phyloP scores from a whole-genome alignment of 208 protist species.

The Trypanosoma congolense region DNA sequence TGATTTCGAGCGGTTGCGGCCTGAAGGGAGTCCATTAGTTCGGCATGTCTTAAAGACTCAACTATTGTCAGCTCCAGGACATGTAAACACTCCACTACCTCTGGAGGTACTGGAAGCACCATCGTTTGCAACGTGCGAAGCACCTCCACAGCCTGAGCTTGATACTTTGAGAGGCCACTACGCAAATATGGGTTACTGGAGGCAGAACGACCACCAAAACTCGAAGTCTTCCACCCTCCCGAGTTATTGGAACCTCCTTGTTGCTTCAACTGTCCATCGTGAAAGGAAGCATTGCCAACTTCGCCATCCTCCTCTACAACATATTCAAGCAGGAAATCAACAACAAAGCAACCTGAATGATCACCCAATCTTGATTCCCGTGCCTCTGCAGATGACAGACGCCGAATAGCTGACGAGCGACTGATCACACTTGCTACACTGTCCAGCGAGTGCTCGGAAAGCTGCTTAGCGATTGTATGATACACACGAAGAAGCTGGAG shows the following conservation, averaged over 20 bases:
- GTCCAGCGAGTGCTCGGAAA: conserved; percentile 44
- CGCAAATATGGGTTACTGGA: conserved; percentile 14
- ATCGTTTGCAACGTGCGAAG: conserved; percentile 35
- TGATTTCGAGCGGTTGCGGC: too few species aligned
- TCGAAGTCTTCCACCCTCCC: not conserved
- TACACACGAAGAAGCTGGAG: conserved; percentile 41
- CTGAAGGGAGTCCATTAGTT: conserved; percentile 38
- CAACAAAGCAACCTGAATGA: conserved; percentile 8
- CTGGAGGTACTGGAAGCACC: conserved; percentile 57
- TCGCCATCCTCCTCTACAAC: conserved; percentile 8
- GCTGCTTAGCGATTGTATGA: conserved; percentile 32
- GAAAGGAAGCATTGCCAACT: conserved; percentile 2
- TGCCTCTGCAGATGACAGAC: conserved; percentile 38
- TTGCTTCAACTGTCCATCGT: conserved; percentile 1
- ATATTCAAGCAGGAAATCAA: conserved; percentile 20
- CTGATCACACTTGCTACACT: conserved; percentile 41
- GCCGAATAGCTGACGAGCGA: conserved; percentile 40
- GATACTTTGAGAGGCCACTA: conserved; percentile 22
- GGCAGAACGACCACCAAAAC: not conserved
- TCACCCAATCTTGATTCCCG: conserved; percentile 10
- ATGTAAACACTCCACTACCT: conserved; percentile 39
- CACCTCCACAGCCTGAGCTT: conserved; percentile 39
- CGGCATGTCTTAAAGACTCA: conserved; percentile 43
- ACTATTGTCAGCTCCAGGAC: conserved; percentile 34
- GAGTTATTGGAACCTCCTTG: not conserved